Conservation (phyloP, 2,329 filamentous ascomycete species). For the Neonectria faginata region DNA sequence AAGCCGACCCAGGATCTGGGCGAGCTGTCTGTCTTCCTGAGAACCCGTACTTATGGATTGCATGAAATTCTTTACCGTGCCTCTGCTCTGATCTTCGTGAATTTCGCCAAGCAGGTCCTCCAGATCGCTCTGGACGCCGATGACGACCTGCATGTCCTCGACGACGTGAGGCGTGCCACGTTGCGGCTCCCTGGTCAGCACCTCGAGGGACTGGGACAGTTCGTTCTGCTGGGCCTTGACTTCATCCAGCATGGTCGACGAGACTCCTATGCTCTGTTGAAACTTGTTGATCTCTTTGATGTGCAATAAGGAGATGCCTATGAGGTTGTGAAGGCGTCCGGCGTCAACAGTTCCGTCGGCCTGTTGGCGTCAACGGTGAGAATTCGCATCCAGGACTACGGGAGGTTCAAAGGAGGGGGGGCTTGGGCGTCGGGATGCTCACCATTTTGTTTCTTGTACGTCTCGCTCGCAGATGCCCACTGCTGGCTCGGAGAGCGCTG, state of each 20-base stretch:
- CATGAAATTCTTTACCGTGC: not conserved
- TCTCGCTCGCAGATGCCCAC: not conserved
- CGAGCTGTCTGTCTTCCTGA: not conserved
- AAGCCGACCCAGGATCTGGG: not conserved
- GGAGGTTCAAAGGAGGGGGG: too few relatives aligned
- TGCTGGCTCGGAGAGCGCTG: not conserved
- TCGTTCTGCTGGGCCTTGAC: not conserved
- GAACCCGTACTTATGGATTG: not conserved
- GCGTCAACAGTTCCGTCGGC: not conserved
- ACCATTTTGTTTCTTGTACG: not conserved
- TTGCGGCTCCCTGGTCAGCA: not conserved
- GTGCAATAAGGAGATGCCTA: not conserved
- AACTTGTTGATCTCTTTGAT: not conserved
- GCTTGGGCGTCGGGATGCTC: not conserved
- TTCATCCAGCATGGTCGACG: not conserved
- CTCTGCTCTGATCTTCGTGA: not conserved
- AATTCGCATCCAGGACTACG: not conserved
- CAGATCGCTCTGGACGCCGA: not conserved
- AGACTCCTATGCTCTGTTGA: not conserved
- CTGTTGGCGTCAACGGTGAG: not conserved
- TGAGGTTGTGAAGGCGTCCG: not conserved
- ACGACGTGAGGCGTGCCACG: not conserved
- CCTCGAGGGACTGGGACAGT: not conserved
- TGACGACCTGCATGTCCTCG: not conserved
- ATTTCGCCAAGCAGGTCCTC: not conserved